Conservation (phyloP, 1,284 basidiomycete species). For the Ustilago crameri region DNA sequence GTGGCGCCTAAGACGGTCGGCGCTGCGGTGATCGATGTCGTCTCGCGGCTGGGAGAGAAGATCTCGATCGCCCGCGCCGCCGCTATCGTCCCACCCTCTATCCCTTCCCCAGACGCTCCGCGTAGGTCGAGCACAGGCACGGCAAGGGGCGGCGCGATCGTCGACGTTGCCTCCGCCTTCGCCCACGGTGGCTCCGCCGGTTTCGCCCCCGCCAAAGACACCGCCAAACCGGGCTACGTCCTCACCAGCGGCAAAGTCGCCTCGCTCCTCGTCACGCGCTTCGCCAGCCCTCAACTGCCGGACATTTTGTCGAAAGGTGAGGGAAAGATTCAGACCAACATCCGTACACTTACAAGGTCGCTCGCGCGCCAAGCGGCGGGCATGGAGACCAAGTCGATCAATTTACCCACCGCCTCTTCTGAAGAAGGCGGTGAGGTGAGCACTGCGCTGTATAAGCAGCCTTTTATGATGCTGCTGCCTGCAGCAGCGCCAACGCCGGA, state of each 20-base stretch:
- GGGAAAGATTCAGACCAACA: conserved; percentile 69
- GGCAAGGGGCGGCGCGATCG: conserved; percentile 14
- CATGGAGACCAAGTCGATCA: conserved; percentile 79
- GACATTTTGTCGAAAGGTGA: conserved; percentile 8
- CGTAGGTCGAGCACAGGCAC: conserved; percentile 28
- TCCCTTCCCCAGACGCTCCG: conserved; percentile 54
- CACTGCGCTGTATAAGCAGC: conserved; percentile 79
- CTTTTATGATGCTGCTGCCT: conserved; percentile 77
- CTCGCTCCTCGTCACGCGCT: conserved; percentile 50
- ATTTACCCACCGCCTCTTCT: conserved; percentile 45
- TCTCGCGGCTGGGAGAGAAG: conserved; percentile 90
- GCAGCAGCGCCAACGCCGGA: conserved; percentile 53
- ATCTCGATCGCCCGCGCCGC: conserved; percentile 81
- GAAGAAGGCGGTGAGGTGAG: conserved; percentile 72
- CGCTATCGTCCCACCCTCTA: conserved; percentile 74
- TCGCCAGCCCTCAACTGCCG: conserved; percentile 30
- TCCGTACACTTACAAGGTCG: conserved; percentile 77
- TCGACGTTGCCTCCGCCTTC: conserved; percentile 77
- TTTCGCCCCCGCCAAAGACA: conserved; percentile 72
- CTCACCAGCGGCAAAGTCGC: conserved; percentile 52
- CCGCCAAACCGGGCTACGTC: conserved; percentile 36
- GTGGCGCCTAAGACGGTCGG: conserved; percentile 74
- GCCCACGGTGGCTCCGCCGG: conserved; percentile 74
- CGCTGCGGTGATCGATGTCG: conserved; percentile 80
- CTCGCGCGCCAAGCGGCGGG: conserved; percentile 87